Evolutionary conservation across 2,329 filamentous ascomycete species (phyloP).

Genomic region (Ceratocystis huliohia): DNA sequence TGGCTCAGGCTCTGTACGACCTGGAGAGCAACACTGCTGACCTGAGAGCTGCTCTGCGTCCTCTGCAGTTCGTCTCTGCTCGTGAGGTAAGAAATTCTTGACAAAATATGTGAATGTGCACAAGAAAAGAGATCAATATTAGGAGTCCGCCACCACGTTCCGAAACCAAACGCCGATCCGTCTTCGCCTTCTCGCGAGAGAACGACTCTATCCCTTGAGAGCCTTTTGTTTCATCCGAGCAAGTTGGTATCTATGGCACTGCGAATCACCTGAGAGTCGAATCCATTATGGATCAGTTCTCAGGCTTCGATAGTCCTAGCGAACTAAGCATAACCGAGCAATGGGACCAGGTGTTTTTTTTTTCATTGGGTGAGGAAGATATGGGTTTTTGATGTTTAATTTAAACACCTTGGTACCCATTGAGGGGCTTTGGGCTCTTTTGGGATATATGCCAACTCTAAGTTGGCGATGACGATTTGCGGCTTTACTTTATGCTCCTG

Average conservation of each 20-base stretch:
- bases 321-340: slow-evolving; percentile 14
- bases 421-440: slow-evolving; percentile 12
- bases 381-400: neutral
- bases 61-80: slow-evolving; percentile 97
- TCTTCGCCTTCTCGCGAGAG: slow-evolving; percentile 19
- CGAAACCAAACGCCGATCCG: slow-evolving; percentile 20
- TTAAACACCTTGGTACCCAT: neutral
- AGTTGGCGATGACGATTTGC: slow-evolving; percentile 23
- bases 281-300: slow-evolving; percentile 1
- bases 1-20: slow-evolving; percentile 94
- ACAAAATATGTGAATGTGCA: neutral
- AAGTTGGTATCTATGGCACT: neutral
- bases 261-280: neutral
- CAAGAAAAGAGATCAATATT: neutral
- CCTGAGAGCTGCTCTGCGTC: slow-evolving; percentile 89
- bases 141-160: slow-evolving; percentile 17
- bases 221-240: neutral
- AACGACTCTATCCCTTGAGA: slow-evolving; percentile 15
- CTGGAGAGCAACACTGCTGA: slow-evolving; percentile 99
- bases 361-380: slow-evolving; percentile 13
- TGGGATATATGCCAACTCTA: slow-evolving; percentile 19
- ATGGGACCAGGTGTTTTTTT: slow-evolving; percentile 2
- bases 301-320: slow-evolving; percentile 9
- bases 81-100: slow-evolving; percentile 74
- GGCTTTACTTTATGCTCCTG: slow-evolving; percentile 23